Base-by-base conservation (phyloP, 1,139 yeast species). In the Pichia sp. region DNA sequence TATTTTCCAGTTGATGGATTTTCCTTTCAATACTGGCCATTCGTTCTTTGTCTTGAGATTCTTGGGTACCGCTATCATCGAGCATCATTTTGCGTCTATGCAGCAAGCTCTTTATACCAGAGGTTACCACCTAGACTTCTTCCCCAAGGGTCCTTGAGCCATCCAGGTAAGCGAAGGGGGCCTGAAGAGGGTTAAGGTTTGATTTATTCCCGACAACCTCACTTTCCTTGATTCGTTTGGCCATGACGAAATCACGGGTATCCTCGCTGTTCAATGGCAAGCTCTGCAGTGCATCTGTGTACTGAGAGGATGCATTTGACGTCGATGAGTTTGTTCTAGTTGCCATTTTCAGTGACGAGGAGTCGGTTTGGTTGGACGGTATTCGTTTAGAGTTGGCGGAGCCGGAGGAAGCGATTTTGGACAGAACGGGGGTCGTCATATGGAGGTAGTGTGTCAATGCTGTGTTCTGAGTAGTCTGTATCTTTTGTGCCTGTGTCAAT, bases 111-210 rank as follows among this genome's bases (percentile, higher is more conserved):
- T 48, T 44, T 3, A 55, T 14, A 8, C 38, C 34, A 16, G 42
- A 16, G 10, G 52, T 31, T 2, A 48, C 7, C n/a, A 49, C 7
- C 9, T 36, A 20, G 10, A 55, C 10, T 9, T 40, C 50, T 8
- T 51, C 57, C 20, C 36, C 31, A 1, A 50, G 33, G 1, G 55
- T 46, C 2, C 41, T 9, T 6, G 57, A 40, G 29, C 56, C 55
- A 54, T 56, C 58, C 2, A 56, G 31, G 47, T 51, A 56, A 1
- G 54, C 54, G 44, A 56, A 56, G 12, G 58, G 56, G 4, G 58
- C 56, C 43, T 53, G 51, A 44, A 56, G 29, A 10, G 58, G 58
- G 48, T 56, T 56, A 6, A 53, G 30, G 14, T 29, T 51, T 12
- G 55, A 36, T 43, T 51, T 46, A 17, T 56, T 56, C n/a, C 43